Base-by-base conservation (phyloP, 2,329 filamentous ascomycete species). In the Paracoccidioides brasiliensis region DNA sequence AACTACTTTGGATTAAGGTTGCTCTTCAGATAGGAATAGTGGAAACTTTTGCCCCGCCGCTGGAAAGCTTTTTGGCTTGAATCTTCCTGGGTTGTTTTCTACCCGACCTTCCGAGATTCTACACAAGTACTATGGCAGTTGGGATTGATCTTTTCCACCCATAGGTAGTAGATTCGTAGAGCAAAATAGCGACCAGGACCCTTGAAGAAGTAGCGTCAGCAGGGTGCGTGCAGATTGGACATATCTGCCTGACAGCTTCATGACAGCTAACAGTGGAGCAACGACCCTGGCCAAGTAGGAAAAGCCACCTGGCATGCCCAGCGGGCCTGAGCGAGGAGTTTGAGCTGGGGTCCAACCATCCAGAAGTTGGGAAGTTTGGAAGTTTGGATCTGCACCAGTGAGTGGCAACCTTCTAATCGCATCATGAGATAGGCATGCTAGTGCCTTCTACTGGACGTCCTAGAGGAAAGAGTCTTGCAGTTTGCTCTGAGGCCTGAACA, bases 181-280 rank as follows among this genome's bases (percentile, higher is more conserved):
- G n/a, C 35, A 40, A 22, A 14, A 40, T 28, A 35, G 35, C n/a
- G 4, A 33, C 35, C 9, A 6, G 3, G n/a, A 51, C 35, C 35
- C 38, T 40, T 50, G 37, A 41, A 41, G 37, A 42, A 51, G 1
- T 42, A 37, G 49, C 37, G 15, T 42, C 37, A 42, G 49, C 9
- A 4, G 10, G 28, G 15, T 12, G 35, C 4, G 4, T 14, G 5
- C n/a, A 32, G 48, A 51, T 14, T 51, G 35, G 48, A 15, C 10
- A 30, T n/a, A 28, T 4, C 37, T n/a, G 28, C 28, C 49, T 52
- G 49, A 52, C 49, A 52, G 49, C 49, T 42, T 3, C 37, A 52
- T 52, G 49, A 52, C 49, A 52, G 49, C 22, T 52, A 41, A 41
- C 12, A 38, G 49, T 52, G 49, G 49, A 41, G 15, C n/a, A 32